Evolutionary conservation across 2,329 filamentous ascomycete species (phyloP), one percentile per base, ranked within the genome.

Genomic region (Diplodia seriata): DNA sequence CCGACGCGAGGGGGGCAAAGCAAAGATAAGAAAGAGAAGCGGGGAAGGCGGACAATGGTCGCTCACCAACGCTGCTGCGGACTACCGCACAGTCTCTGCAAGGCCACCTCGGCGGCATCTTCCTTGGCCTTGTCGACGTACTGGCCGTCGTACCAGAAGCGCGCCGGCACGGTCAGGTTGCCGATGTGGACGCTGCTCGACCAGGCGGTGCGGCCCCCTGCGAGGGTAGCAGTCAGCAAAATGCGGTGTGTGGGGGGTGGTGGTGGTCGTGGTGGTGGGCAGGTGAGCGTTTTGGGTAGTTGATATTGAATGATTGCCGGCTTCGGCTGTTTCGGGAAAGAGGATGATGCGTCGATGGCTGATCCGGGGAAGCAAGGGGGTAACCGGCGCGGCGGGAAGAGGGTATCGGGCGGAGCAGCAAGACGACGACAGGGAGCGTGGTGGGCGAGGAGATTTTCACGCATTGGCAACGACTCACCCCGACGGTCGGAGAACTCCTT

Each of bases 201-300:
- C 78, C 78, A 80, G 15, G 78, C 78, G 7, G 78, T 80, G 14
- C 78, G 73, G 49, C 77, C 76, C 62, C 77, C 77, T 79, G 61
- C n/a, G 20, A 43, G 31, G 26, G 14, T 31, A 40, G 26, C n/a
- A 51, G 26, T 63, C 59, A 63, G 59, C 47, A 50, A 57, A n/a
- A 23, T 66, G 55, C 65, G 65, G 53, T 57, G 51, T 57, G 23
- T 26, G 23, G 23, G 23, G 0, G 64, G 49, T n/a, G 33, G 38
- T 15, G 38, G 33, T 36, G 11, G 33, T 12, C 26, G 50, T 20
- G 11, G 31, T 38, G 26, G 50, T 33, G 59, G 59, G 59, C 20
- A 20, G 50, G 26, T 55, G 23, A 65, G 62, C 38, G 47, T 51
- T 51, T 49, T 49, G 53, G 64, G 54, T 56, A 43, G 53, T 66